phyloP scores from a whole-genome alignment of 495 filamentous ascomycete genomes.

The Durotheca rogersii region DNA sequence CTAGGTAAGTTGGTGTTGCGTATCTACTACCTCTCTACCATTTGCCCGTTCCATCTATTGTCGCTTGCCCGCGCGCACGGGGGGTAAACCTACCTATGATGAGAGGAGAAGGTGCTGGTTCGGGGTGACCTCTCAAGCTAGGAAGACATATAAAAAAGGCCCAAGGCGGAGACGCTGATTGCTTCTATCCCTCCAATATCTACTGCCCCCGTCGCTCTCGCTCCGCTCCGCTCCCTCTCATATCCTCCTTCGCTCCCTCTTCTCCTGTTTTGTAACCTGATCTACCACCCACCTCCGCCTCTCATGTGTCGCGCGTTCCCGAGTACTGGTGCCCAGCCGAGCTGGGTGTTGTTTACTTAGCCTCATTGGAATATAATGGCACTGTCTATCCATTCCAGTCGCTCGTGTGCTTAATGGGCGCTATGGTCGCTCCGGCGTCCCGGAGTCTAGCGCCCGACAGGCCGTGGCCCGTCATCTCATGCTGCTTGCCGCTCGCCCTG shows the following conservation, averaged over 20 bases:
- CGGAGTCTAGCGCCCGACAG: slow-evolving; percentile 4
- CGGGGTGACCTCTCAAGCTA: neutral
- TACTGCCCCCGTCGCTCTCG: too few species aligned
- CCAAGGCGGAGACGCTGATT: neutral
- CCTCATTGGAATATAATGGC: slow-evolving; percentile 14
- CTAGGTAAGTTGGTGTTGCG: slow-evolving; percentile 28
- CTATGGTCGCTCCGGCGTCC: neutral
- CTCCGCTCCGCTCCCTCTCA: too few species aligned
- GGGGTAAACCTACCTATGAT: slow-evolving; percentile 5
- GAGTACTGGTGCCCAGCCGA: neutral
- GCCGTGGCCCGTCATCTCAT: slow-evolving; percentile 1
- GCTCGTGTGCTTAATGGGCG: slow-evolving; percentile 6
- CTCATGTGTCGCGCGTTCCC: neutral
- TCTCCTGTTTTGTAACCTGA: too few species aligned
- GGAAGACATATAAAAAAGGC: slow-evolving; percentile 4
- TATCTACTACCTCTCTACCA: slow-evolving; percentile 2
- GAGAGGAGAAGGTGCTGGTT: slow-evolving; percentile 8
- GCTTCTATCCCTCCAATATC: neutral
- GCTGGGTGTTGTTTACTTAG: neutral
- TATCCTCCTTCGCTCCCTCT: too few species aligned
- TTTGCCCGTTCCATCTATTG: too few species aligned
- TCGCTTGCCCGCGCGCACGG: too few species aligned
- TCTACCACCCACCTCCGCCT: neutral
- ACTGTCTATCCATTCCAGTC: neutral
- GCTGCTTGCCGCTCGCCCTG: neutral